Base-by-base conservation (phyloP, 495 filamentous ascomycete genomes). In the Xylaria bambusicola region DNA sequence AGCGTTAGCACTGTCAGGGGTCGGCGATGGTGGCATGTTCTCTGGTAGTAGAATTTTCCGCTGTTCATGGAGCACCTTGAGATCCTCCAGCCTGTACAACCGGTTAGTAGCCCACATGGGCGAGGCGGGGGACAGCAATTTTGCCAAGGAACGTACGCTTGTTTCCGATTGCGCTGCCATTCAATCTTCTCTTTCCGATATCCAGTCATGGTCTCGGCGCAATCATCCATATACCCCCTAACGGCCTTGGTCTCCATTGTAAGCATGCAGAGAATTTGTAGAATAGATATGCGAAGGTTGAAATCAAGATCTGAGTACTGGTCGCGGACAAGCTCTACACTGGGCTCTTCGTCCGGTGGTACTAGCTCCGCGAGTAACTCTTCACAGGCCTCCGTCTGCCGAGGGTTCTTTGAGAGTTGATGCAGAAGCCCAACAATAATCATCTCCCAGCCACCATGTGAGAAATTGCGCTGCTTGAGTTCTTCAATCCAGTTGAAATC, bases 181-280 rank as follows among this genome's bases (percentile, higher is more conserved):
- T 96, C 90, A 56, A 96, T 97, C 75, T 96, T 98, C 71, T 95
- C 89, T 73, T 98, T 98, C 18, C 94, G 83, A 66, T 92, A 88
- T 41, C 84, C 84, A 2, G 94, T 98, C 95, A 97, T 97, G 57
- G 89, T 86, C 61, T 92, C 88, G 46, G 86, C 88, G 73, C 92
- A 95, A 61, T 93, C 86, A 58, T 96, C 92, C 76, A 98, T 88
- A 66, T 94, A 96, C 15, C 85, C 86, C 36, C 91, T 84, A 56
- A 98, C 84, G 2, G 88, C 86, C 67, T 88, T 90, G 2, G 93
- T 96, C 63, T 91, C 87, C 46, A 92, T 75, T n/a, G 88, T 90
- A 47, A 98, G 82, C 77, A 92, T 88, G 66, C 89, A 91, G 54
- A 97, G 81, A 18, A 94, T 91, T 73, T 97, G 88, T 29, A 98